Conservation (phyloP, 2,329 filamentous ascomycete genomes). For the Anisogramma anomala region DNA sequence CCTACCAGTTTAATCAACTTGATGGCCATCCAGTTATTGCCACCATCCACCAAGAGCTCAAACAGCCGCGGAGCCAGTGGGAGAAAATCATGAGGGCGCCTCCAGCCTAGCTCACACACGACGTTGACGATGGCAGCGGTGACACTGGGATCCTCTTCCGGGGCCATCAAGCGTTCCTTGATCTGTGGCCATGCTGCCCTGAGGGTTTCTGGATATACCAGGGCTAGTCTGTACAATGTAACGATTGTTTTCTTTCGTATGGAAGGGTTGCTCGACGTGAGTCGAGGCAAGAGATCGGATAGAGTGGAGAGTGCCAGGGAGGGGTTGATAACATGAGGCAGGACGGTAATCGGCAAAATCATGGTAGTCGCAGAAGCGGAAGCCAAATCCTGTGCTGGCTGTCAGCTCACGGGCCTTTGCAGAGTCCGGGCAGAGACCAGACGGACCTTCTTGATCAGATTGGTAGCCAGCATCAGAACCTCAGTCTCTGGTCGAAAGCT, state of each 20-base stretch:
- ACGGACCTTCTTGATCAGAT: conserved; percentile 79
- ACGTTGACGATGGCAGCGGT: conserved; percentile 96
- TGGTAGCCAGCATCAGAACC: conserved; percentile 94
- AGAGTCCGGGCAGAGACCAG: not conserved
- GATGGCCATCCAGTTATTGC: conserved; percentile 99
- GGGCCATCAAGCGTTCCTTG: conserved; percentile 85
- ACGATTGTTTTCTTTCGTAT: conserved; percentile 95
- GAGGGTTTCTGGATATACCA: conserved; percentile 94
- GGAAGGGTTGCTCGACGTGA: conserved; percentile 73
- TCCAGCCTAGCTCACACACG: conserved; percentile 89
- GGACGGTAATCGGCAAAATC: conserved; percentile 71
- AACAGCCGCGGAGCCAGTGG: conserved; percentile 85
- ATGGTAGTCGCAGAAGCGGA: conserved; percentile 64
- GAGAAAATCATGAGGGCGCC: conserved; percentile 84
- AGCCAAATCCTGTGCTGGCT: conserved; percentile 51
- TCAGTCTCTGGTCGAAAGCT: conserved; percentile 93
- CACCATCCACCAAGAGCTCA: conserved; percentile 78
- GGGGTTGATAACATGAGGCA: conserved; percentile 91
- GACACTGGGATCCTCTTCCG: conserved; percentile 80
- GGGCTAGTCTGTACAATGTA: conserved; percentile 79
- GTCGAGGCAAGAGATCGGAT: conserved; percentile 71
- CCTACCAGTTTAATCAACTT: conserved; percentile 91
- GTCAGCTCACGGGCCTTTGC: not conserved
- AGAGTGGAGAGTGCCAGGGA: conserved; percentile 84
- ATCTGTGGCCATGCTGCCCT: conserved; percentile 94